Base-by-base conservation (phyloP, 2,329 filamentous ascomycete species). In the Metarhizium rileyi region DNA sequence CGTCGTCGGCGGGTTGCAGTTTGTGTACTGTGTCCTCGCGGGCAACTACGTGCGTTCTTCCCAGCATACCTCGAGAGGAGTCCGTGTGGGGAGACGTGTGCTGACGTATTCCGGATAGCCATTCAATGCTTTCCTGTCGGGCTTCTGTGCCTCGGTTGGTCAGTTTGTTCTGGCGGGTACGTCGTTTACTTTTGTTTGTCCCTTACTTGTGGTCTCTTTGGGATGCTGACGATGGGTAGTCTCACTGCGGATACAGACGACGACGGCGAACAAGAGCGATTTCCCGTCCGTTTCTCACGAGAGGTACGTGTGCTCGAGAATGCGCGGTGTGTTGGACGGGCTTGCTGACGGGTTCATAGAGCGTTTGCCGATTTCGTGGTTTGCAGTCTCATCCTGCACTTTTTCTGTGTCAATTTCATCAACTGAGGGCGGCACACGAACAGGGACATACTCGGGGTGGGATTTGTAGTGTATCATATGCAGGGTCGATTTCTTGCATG, bases 371-470 rank as follows among this genome's bases (percentile, higher is more conserved):
- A 98, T 72, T 98, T 86, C 65, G 78, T 98, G 53, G 88, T 96
- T 60, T 93, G 91, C 66, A 96, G 90, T 68, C 68, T 98, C 67
- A 88, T 97, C 66, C 73, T 97, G 67, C 93, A 98, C 74, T 95
- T 97, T 74, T 98, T 98, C 77, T 96, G 90, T 71, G 83, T 97
- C 67, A 98, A 98, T 78, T 98, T 98, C 70, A 97, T 98, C 75
- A 98, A 98, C 78, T 98, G 77, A 18, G 20, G 20, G 22, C 10
- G 22, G 4, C 9, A 42, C 3, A 75, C 12, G 20, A 23, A 14
- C 5, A 42, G 10, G 25, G 12, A 42, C 10, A n/a, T 1, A 23
- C 38, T 7, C 5, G 14, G 8, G 18, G 7, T 25, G 20, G 3
- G 22, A 25, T 5, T 16, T 8, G 38, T 9, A 16, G 22, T 23